A percentile compares a stretch with the other conserved stretches of the same genome.
Conservation (phyloP, 805 yeast species). For the Debaryomyces maramus region DNA sequence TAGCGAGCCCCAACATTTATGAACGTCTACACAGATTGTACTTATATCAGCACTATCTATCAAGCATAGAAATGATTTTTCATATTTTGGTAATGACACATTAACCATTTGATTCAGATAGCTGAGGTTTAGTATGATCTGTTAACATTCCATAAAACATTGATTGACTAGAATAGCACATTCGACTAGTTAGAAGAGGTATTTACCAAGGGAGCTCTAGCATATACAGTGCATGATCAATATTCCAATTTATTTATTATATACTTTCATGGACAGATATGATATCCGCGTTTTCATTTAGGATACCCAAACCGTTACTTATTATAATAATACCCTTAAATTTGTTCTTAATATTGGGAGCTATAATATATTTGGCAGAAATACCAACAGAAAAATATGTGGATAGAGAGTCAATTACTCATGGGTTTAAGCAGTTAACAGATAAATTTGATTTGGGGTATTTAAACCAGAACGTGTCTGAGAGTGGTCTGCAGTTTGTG, state of each 20-base stretch:
- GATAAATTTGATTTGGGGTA: slow-evolving; percentile 13
- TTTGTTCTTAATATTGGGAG: slow-evolving; percentile 10
- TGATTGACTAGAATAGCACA: too few species aligned
- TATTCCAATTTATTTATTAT: too few species aligned
- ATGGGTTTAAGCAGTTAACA: slow-evolving; percentile 10
- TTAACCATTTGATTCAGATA: too few species aligned
- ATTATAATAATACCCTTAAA: slow-evolving; percentile 11
- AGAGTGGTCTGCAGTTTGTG: slow-evolving; percentile 3
- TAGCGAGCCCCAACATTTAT: not conserved
- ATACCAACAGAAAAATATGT: slow-evolving; percentile 3
- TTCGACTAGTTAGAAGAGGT: too few species aligned
- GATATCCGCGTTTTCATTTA: slow-evolving; percentile 19
- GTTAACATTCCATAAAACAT: not conserved
- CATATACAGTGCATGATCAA: too few species aligned
- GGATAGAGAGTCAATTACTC: slow-evolving; percentile 4
- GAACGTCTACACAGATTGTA: too few species aligned
- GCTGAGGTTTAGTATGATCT: too few species aligned
- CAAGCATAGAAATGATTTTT: too few species aligned
- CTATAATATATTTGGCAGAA: slow-evolving; percentile 9
- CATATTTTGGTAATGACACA: not conserved
- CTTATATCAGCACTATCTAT: too few species aligned
- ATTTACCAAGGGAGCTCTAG: too few species aligned
- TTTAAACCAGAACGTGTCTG: slow-evolving; percentile 3
- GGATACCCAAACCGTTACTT: slow-evolving; percentile 11
- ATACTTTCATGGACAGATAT: slow-evolving; percentile 5